Evolutionary conservation across 1,284 basidiomycete species (phyloP).

Genomic region (Phlebopus sp.): DNA sequence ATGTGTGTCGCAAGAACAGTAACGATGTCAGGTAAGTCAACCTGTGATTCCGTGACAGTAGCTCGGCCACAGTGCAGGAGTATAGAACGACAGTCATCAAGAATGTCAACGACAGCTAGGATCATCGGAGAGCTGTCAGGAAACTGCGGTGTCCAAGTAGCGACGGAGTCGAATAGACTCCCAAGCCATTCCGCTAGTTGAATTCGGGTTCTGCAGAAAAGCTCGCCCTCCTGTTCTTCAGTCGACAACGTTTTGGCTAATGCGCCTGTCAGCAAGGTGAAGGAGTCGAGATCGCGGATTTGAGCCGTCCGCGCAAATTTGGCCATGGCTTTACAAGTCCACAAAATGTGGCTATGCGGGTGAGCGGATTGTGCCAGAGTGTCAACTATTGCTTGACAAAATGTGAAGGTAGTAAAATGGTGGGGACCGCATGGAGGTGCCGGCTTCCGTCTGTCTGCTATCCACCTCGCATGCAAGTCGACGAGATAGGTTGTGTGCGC

Average conservation of each 20-base stretch:
- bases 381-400: slow-evolving; percentile 22
- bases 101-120: slow-evolving; percentile 18
- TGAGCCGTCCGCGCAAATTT: slow-evolving; percentile 30
- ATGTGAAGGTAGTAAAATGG: slow-evolving; percentile 29
- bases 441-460: slow-evolving; percentile 7
- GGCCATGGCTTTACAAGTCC: slow-evolving; percentile 40
- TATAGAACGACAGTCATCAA: slow-evolving; percentile 16
- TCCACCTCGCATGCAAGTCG: slow-evolving; percentile 37
- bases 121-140: slow-evolving; percentile 8
- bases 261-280: slow-evolving; percentile 14
- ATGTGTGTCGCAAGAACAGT: slow-evolving; percentile 30
- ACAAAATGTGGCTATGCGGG: slow-evolving; percentile 20
- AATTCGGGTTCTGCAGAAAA: slow-evolving; percentile 18
- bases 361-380: slow-evolving; percentile 13
- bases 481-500: slow-evolving; percentile 41
- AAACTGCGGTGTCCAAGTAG: neutral
- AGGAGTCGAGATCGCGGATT: slow-evolving; percentile 23
- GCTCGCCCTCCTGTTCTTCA: slow-evolving; percentile 14
- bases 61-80: slow-evolving; percentile 16
- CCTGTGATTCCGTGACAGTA: slow-evolving; percentile 4
- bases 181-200: too few relatives aligned
- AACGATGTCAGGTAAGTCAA: slow-evolving; percentile 31
- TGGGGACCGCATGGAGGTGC: neutral
- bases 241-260: slow-evolving; percentile 15
- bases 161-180: too few relatives aligned